Evolutionary conservation across 345 rosid species (phyloP).

Genomic region (Aethionema arabicum): DNA sequence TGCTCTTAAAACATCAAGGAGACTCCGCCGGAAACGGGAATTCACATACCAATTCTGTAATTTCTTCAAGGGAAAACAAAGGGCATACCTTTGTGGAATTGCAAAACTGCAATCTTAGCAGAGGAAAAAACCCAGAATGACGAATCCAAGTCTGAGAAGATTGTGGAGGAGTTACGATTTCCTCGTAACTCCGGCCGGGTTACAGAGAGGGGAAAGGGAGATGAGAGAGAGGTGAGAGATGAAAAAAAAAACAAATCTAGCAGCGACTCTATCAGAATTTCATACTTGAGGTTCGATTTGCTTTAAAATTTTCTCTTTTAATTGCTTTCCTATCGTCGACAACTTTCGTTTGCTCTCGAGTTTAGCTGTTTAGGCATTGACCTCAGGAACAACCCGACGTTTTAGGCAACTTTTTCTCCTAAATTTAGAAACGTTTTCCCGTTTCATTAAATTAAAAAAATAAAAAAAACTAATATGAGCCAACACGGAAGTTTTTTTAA

Average conservation of each 20-base stretch:
- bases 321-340: constrained; percentile 7
- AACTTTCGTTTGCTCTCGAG: constrained; percentile 26
- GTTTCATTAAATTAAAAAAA: background rate
- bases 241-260: constrained; percentile 21
- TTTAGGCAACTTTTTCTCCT: constrained; percentile 39
- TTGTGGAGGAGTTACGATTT: constrained; percentile 37
- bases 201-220: constrained; percentile 18
- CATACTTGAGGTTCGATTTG: constrained; percentile 36
- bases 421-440: constrained; percentile 31
- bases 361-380: constrained; percentile 41
- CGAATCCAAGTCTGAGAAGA: constrained; percentile 35
- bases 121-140: background rate
- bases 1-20: constrained; percentile 33
- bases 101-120: background rate
- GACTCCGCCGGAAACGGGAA: background rate
- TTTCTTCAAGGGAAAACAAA: background rate
- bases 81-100: constrained; percentile 30
- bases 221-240: constrained; percentile 30
- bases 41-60: background rate
- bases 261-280: constrained; percentile 37
- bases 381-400: constrained; percentile 37
- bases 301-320: constrained; percentile 19
- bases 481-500: too few relatives aligned
- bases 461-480: too few relatives aligned
- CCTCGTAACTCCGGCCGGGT: constrained; percentile 40